A percentile compares a stretch with the other conserved stretches of the same genome.
Evolutionary conservation across 768 basidiomycete species (phyloP).

Genomic region (Clavaria fumosa): DNA sequence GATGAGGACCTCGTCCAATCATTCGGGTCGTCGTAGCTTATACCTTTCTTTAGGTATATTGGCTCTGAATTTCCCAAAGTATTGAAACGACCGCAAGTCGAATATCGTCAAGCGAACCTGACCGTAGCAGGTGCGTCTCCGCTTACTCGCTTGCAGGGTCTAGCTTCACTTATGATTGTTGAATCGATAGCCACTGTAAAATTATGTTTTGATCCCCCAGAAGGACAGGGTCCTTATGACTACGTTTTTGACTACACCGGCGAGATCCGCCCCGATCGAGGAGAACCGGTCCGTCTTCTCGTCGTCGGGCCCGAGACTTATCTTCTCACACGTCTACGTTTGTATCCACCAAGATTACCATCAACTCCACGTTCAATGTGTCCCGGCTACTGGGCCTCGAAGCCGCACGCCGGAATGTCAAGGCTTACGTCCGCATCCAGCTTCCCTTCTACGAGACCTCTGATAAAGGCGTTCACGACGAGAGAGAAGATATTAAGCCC

Average conservation of each 20-base stretch:
- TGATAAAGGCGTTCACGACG: conserved; percentile 47
- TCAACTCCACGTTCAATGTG: conserved; percentile 57
- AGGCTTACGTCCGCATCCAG: conserved; percentile 64
- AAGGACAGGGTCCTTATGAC: conserved; percentile 52
- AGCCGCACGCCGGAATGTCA: conserved; percentile 64
- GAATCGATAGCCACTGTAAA: conserved; percentile 41
- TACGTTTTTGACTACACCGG: conserved; percentile 82
- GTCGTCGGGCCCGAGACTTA: too few species aligned
- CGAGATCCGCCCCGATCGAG: conserved; percentile 59
- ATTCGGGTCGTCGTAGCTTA: not conserved
- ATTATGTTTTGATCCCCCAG: conserved; percentile 54
- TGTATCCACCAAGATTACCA: conserved; percentile 66
- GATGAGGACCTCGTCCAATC: not conserved
- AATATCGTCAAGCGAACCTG: conserved; percentile 73
- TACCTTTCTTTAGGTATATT: conserved; percentile 58
- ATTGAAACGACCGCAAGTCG: conserved; percentile 51
- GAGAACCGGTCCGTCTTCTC: conserved; percentile 43
- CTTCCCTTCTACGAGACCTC: conserved; percentile 67
- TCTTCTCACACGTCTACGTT: too few species aligned
- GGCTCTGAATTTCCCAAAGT: conserved; percentile 59
- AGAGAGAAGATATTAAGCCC: conserved; percentile 65
- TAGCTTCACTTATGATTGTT: conserved; percentile 9
- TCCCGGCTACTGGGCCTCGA: conserved; percentile 57
- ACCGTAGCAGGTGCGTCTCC: conserved; percentile 45
- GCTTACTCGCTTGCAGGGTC: not conserved